Evolutionary conservation across 108 stramenopile genomes (phyloP), one percentile per base, ranked within the genome.

Genomic region (Fistulifera solaris): DNA sequence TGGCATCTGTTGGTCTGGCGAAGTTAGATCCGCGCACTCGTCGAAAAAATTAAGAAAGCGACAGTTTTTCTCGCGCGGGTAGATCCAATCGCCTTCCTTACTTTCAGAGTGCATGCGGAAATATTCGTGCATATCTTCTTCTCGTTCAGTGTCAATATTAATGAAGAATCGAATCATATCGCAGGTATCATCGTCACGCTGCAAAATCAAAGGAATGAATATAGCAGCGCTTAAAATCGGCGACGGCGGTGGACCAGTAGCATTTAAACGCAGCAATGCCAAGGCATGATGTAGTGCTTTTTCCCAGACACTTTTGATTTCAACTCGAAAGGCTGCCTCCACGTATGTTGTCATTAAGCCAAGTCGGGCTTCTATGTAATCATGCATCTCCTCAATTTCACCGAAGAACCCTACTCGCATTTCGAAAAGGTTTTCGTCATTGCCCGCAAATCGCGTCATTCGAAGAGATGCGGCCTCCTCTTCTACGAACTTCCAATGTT

Each of bases 371-470:
- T 3, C 8, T 8, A 35, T 35, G 31, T 35, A 35, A 3, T n/a
- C 8, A 3, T 35, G 31, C 6, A 8, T 35, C 31, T 35, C 31
- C 3, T 35, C 31, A 35, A 35, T 6, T 8, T 6, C 6, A 35
- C 8, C 31, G 11, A 45, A 45, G 19, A 6, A 3, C 11, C 44
- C 44, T 8, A 45, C 11, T 11, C 6, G n/a, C 44, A 11, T 45
- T 45, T 45, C 44, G 21, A 45, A 45, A 19, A 45, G 44, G 4
- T 45, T 45, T n/a, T n/a, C n/a, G n/a, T n/a, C n/a, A n/a, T n/a
- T n/a, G n/a, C n/a, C n/a, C n/a, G n/a, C n/a, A n/a, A n/a, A n/a
- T n/a, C n/a, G n/a, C n/a, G n/a, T n/a, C n/a, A n/a, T n/a, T n/a
- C n/a, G n/a, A n/a, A n/a, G n/a, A n/a, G n/a, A n/a, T n/a, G n/a